phyloP scores from a whole-genome alignment of 495 filamentous ascomycete genomes.

The Penicillium robsamsonii region DNA sequence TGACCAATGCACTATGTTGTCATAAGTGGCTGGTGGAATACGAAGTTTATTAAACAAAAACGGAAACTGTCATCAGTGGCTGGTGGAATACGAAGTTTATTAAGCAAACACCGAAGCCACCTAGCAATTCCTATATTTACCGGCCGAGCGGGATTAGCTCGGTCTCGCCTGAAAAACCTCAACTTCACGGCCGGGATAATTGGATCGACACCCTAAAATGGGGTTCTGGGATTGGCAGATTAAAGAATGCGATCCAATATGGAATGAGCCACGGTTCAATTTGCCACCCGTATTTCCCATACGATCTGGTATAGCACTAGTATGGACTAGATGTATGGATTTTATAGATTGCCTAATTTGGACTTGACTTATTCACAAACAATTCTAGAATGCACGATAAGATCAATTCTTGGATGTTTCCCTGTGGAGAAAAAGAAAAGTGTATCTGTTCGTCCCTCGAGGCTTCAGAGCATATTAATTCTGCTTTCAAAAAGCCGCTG shows the following conservation, averaged over 20 bases:
- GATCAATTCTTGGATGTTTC: not conserved
- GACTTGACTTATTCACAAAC: no score
- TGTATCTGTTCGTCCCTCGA: no score
- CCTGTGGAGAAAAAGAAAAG: not conserved
- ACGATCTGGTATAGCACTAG: no score
- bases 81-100: not conserved
- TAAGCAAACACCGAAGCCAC: not conserved
- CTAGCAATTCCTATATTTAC: not conserved
- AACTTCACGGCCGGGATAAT: not conserved
- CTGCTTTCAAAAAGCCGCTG: no score
- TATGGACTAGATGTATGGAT: no score
- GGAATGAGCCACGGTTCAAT: not conserved
- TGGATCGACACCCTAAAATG: no score
- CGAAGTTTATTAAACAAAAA: not conserved
- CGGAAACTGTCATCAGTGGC: not conserved
- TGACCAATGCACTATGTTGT: no score
- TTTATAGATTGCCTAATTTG: no score
- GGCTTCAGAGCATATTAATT: no score
- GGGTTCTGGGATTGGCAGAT: no score
- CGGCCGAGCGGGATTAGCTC: not conserved
- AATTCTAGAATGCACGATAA: not conserved
- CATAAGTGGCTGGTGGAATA: not conserved
- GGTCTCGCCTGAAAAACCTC: not conserved
- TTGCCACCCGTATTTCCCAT: not conserved
- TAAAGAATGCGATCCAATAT: not conserved